Conservation (phyloP, 495 filamentous ascomycete species). For the Venustampulla echinocandica region DNA sequence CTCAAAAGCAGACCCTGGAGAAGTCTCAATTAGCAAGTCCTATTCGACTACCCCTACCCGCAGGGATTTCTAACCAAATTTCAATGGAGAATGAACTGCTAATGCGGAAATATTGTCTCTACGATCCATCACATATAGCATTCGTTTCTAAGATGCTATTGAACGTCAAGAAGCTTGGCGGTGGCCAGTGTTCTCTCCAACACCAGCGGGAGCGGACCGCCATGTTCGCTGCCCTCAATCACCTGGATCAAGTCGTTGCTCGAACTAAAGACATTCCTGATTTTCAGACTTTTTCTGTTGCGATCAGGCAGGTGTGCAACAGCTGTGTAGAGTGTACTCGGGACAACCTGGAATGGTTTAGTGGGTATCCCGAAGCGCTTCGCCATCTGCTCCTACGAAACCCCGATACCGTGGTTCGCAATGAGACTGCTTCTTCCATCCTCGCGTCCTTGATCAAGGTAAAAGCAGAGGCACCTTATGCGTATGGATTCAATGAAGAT, state of each 20-base stretch:
- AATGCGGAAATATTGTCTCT: constrained; percentile 71
- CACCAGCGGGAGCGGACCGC: constrained; percentile 51
- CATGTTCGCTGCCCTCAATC: constrained; percentile 60
- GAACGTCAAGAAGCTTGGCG: constrained; percentile 33
- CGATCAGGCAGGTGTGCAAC: constrained; percentile 45
- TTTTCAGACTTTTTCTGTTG: constrained; percentile 46
- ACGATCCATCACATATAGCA: constrained; percentile 59
- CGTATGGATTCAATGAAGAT: constrained; percentile 22
- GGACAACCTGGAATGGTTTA: constrained; percentile 56
- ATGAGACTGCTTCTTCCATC: constrained; percentile 46
- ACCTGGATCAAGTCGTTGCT: constrained; percentile 71
- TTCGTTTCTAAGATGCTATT: constrained; percentile 56
- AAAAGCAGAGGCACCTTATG: constrained; percentile 36
- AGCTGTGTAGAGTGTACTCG: constrained; percentile 47
- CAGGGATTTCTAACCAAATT: constrained; percentile 51
- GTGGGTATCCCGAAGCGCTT: constrained; percentile 44
- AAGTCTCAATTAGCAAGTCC: constrained; percentile 31
- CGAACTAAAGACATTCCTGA: constrained; percentile 61
- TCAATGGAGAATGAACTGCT: constrained; percentile 61
- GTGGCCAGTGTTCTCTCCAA: constrained; percentile 34
- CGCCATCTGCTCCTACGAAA: constrained; percentile 61
- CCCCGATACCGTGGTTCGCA: constrained; percentile 50
- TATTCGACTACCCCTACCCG: constrained; percentile 48
- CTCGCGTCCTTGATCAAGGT: constrained; percentile 44
- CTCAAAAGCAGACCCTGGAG: constrained; percentile 33